Percentiles rank a stretch among this genome's conserved stretches.
These are phyloP conservation scores for Sporothrix protearum DNA, from an alignment of 2,329 filamentous ascomycete species.

Conservation along the genomic window DNA sequence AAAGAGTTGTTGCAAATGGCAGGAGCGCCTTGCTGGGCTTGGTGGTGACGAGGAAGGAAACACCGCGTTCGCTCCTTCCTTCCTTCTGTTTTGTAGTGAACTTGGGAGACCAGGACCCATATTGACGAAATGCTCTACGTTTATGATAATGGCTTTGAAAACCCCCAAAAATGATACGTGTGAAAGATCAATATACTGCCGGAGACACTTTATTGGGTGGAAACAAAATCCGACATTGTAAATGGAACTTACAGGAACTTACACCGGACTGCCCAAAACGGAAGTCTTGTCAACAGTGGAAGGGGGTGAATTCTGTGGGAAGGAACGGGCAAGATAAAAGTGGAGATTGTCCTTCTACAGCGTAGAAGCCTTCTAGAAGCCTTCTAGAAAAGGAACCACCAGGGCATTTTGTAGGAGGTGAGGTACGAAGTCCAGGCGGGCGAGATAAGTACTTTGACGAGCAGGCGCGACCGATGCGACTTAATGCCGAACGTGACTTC, in stretches of 20 bases:
- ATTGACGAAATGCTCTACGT: not conserved
- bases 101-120: too few relatives aligned
- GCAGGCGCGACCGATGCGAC: not conserved
- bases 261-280: not conserved
- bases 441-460: not conserved
- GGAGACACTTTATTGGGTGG: too few relatives aligned
- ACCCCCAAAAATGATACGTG: too few relatives aligned
- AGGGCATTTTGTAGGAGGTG: not conserved
- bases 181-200: not conserved
- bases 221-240: not conserved
- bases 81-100: not conserved
- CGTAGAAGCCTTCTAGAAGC: not conserved
- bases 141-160: not conserved
- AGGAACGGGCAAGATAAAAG: not conserved
- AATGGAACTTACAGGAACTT: not conserved
- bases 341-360: not conserved
- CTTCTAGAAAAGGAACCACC: not conserved
- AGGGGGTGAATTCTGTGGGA: not conserved
- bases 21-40: not conserved
- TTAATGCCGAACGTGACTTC: not conserved
- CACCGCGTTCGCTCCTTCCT: not conserved
- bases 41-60: not conserved
- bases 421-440: too few relatives aligned
- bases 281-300: not conserved
- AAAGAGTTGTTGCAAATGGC: not conserved